Evolutionary conservation across 1,284 basidiomycete genomes (phyloP).

Genomic region (Cerioporus squamosus): DNA sequence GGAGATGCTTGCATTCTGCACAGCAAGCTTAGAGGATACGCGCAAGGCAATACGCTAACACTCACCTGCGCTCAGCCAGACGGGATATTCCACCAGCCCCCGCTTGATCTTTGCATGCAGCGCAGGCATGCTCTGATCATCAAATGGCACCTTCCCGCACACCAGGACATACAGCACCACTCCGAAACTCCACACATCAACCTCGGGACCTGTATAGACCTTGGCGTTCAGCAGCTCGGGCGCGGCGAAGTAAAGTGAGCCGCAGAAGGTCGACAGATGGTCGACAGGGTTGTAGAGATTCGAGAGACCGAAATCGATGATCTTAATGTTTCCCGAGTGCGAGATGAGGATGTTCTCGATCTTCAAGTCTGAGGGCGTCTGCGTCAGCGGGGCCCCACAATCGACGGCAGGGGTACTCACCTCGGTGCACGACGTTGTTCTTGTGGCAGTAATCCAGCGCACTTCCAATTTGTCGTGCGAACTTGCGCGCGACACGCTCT

Average conservation of each 20-base stretch:
- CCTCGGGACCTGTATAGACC: conserved; percentile 96
- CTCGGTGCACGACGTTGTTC: conserved; percentile 96
- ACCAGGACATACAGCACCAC: conserved; percentile 98
- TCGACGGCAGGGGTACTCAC: conserved; percentile 40
- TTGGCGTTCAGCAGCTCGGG: conserved; percentile 97
- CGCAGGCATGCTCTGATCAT: conserved; percentile 99
- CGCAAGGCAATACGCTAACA: background rate
- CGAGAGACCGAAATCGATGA: conserved; percentile 98
- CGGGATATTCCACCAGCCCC: conserved; percentile 95
- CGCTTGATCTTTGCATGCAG: conserved; percentile 99
- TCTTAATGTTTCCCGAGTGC: conserved; percentile 98
- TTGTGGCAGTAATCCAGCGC: conserved; percentile 97
- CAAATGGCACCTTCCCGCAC: conserved; percentile 98
- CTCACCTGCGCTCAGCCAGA: conserved; percentile 92
- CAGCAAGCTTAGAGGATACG: conserved; percentile 11
- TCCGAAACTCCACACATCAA: conserved; percentile 99
- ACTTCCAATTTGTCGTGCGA: conserved; percentile 95
- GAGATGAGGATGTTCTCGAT: conserved; percentile 99
- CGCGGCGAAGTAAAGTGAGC: conserved; percentile 97
- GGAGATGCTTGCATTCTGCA: conserved; percentile 91
- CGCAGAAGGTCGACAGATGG: conserved; percentile 95
- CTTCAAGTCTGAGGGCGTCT: conserved; percentile 74
- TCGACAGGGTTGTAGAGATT: conserved; percentile 90
- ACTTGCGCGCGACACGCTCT: conserved; percentile 95
- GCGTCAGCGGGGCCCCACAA: background rate